Conservation (phyloP, 495 filamentous ascomycete genomes). For the Aspergillus cavernicola region DNA sequence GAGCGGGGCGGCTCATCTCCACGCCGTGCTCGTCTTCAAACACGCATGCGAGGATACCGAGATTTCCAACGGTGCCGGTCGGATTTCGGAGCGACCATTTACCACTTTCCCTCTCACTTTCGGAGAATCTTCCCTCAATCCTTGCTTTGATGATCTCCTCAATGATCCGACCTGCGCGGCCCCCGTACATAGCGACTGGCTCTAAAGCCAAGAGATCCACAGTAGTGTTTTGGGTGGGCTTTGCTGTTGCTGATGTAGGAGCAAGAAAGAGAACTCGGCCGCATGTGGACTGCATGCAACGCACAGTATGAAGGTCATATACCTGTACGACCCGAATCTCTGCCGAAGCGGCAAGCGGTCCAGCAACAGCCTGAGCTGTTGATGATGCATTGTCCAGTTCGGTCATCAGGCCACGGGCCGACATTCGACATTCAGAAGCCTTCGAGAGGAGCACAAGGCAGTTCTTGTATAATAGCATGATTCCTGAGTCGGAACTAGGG, state of each 20-base stretch:
- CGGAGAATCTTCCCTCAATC: conserved; percentile 78
- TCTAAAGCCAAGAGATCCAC: conserved; percentile 57
- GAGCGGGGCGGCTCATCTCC: conserved; percentile 24
- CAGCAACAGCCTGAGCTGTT: conserved; percentile 39
- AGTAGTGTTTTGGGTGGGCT: conserved; percentile 41
- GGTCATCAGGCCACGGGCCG: conserved; percentile 73
- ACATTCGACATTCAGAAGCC: conserved; percentile 52
- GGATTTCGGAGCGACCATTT: conserved; percentile 75
- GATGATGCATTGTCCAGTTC: conserved; percentile 66
- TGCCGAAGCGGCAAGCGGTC: conserved; percentile 24
- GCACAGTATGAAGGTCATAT: conserved; percentile 63
- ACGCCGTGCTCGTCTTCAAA: conserved; percentile 59
- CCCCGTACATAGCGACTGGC: conserved; percentile 68
- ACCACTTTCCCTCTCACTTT: conserved; percentile 70
- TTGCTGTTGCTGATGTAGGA: conserved; percentile 54
- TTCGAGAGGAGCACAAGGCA: conserved; percentile 74
- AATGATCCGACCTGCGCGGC: conserved; percentile 67
- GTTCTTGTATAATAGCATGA: conserved; percentile 83
- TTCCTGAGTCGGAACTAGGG: conserved; percentile 49
- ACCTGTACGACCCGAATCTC: conserved; percentile 74
- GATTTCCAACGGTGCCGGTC: conserved; percentile 51
- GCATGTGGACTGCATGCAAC: conserved; percentile 72
- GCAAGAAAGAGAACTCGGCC: conserved; percentile 71
- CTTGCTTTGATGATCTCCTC: conserved; percentile 86
- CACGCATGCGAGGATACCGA: conserved; percentile 69